A percentile compares a stretch with the other conserved stretches of the same genome.
Conservation (phyloP, 257 asterid genomes). For the Cruciata laevipes region DNA sequence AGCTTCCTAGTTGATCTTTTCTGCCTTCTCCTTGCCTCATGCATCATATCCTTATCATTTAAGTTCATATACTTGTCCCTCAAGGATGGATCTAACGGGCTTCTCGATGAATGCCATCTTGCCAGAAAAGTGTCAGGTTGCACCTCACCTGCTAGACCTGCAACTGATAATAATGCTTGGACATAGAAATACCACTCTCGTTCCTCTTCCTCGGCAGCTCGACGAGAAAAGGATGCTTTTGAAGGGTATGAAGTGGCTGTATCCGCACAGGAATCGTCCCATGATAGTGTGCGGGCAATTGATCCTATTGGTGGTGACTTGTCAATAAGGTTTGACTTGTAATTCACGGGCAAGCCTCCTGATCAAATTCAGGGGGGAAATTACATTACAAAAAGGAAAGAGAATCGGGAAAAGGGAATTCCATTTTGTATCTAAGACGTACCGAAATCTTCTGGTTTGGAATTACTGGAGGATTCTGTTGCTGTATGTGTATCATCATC, state of each 20-base stretch:
- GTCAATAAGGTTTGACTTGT: slow-evolving; percentile 68
- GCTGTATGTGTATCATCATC: slow-evolving; percentile 48
- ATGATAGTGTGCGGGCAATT: slow-evolving; percentile 64
- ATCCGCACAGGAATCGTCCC: slow-evolving; percentile 56
- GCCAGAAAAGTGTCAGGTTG: slow-evolving; percentile 33
- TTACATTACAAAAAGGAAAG: slow-evolving; percentile 9
- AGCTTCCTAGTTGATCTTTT: slow-evolving; percentile 73
- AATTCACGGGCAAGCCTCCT: slow-evolving; percentile 47
- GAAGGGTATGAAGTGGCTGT: slow-evolving; percentile 54
- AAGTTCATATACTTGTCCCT: slow-evolving; percentile 56
- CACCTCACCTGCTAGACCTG: slow-evolving; percentile 53
- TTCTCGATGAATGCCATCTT: slow-evolving; percentile 71
- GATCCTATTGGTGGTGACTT: slow-evolving; percentile 98
- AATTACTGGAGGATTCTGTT: slow-evolving; percentile 30
- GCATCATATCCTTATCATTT: slow-evolving; percentile 42
- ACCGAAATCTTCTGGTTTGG: slow-evolving; percentile 48
- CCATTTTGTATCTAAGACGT: slow-evolving; percentile 8
- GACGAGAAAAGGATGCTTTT: slow-evolving; percentile 35
- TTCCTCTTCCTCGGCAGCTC: slow-evolving; percentile 49
- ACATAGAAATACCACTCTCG: slow-evolving; percentile 61
- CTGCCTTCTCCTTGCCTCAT: slow-evolving; percentile 69
- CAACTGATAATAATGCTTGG: slow-evolving; percentile 50
- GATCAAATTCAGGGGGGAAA: slow-evolving; percentile 10
- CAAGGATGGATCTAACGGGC: slow-evolving; percentile 76
- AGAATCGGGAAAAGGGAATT: neutral